phyloP scores from a whole-genome alignment of 495 filamentous ascomycete genomes.

The Talaromyces proteolyticus region DNA sequence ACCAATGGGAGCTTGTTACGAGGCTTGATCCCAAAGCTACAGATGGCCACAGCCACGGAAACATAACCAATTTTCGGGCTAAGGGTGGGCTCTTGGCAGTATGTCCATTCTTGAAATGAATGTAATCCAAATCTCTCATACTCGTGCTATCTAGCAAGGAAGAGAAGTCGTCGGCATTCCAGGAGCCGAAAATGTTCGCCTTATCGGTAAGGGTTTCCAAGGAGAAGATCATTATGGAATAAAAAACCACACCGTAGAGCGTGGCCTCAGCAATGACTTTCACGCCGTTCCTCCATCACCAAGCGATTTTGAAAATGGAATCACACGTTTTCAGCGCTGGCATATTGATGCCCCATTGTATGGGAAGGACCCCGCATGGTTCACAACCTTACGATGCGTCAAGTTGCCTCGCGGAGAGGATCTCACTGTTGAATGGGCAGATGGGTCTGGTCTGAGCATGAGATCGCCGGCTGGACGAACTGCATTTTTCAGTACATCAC shows the following conservation, averaged over 20 bases:
- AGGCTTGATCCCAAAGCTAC: constrained; percentile 29
- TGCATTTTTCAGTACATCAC: constrained; percentile 8
- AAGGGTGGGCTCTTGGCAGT: constrained; percentile 2
- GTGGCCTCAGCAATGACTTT: constrained; percentile 27
- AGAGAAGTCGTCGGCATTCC: constrained; percentile 29
- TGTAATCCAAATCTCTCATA: background rate
- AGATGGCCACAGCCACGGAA: constrained; percentile 29
- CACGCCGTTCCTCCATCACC: constrained; percentile 16
- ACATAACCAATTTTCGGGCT: constrained; percentile 26
- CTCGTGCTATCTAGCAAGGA: constrained; percentile 13
- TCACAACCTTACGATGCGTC: constrained; percentile 33
- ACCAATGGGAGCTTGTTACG: constrained; percentile 36
- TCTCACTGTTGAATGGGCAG: constrained; percentile 34
- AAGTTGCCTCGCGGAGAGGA: constrained; percentile 22
- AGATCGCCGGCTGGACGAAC: background rate
- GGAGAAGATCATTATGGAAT: constrained; percentile 35
- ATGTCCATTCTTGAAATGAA: background rate
- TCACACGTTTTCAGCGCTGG: constrained; percentile 35
- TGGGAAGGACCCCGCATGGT: constrained; percentile 32
- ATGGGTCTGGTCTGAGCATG: constrained; percentile 19
- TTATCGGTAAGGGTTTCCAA: constrained; percentile 37
- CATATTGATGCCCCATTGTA: constrained; percentile 41
- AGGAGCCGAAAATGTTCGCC: constrained; percentile 32
- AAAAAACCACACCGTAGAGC: constrained; percentile 23
- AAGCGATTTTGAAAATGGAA: constrained; percentile 14